Evolutionary conservation across 139 green algal species (phyloP).

Genomic region (Gonium pectorale): DNA sequence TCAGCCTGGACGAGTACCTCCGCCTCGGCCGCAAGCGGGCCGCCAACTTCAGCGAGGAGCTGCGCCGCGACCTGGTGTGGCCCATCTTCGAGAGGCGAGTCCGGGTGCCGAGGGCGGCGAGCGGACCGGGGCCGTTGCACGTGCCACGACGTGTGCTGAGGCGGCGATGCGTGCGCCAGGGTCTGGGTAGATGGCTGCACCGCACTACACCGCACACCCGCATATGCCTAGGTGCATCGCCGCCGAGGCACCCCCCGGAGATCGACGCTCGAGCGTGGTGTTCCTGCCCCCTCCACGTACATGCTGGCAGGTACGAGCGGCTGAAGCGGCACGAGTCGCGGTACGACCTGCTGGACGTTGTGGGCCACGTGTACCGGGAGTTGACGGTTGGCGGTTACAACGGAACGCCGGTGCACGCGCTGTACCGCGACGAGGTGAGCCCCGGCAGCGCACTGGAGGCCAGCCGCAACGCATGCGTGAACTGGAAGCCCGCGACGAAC

Average conservation of each 20-base stretch:
- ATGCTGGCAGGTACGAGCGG: constrained; percentile 45
- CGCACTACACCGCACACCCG: no score
- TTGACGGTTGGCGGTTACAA: constrained; percentile 64
- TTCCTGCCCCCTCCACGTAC: no score
- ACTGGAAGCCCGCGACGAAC: no score
- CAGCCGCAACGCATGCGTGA: no score
- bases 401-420: constrained; percentile 67
- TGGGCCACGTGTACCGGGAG: constrained; percentile 72
- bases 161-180: no score
- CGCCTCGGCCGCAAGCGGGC: constrained; percentile 70
- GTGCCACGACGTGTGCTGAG: no score
- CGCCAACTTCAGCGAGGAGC: constrained; percentile 76
- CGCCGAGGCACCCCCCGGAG: no score
- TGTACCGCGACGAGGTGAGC: constrained; percentile 85
- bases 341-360: constrained; percentile 75
- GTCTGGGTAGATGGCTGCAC: no score
- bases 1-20: constrained; percentile 73
- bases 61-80: constrained; percentile 70
- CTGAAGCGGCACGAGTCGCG: constrained; percentile 40
- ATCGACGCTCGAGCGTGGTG: no score
- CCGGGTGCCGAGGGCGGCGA: constrained; percentile 46
- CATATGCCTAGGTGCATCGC: no score
- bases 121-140: no score
- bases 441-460: no score
- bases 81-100: constrained; percentile 69